Conservation (phyloP, 106 monocot species). For the Dendrobium catenatum region DNA sequence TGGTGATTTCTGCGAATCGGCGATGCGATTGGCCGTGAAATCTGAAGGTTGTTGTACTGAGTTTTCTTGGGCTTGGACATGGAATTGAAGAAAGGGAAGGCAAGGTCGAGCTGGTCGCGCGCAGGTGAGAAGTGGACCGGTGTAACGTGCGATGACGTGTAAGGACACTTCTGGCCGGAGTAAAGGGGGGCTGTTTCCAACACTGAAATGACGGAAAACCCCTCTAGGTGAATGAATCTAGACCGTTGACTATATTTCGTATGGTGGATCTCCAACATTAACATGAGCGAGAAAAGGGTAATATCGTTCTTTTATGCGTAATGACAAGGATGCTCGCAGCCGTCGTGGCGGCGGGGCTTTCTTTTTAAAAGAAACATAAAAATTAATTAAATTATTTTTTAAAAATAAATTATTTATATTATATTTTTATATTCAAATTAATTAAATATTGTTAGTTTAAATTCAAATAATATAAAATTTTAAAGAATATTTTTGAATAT, state of each 20-base stretch:
- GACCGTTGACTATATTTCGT: neutral
- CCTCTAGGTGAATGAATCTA: neutral
- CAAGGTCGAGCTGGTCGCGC: slow-evolving; percentile 3
- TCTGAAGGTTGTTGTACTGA: neutral
- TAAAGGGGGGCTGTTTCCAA: neutral
- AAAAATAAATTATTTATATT: no score
- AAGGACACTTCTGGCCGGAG: neutral
- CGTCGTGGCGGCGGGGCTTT: neutral
- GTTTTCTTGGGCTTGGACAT: neutral
- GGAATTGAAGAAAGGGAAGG: neutral
- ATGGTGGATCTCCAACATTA: no score
- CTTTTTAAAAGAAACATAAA: no score
- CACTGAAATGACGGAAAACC: neutral
- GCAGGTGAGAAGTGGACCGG: neutral
- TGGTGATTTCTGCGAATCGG: neutral
- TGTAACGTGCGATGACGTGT: neutral
- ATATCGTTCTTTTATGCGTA: neutral
- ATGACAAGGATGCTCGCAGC: neutral
- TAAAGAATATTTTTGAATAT: no score
- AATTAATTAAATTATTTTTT: no score
- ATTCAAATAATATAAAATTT: no score
- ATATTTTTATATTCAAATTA: no score
- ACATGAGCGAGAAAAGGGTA: neutral
- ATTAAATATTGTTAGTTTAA: no score
- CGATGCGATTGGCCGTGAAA: neutral